Base-by-base conservation (phyloP, 2,329 filamentous ascomycete genomes). In the Colletotrichum sp. region DNA sequence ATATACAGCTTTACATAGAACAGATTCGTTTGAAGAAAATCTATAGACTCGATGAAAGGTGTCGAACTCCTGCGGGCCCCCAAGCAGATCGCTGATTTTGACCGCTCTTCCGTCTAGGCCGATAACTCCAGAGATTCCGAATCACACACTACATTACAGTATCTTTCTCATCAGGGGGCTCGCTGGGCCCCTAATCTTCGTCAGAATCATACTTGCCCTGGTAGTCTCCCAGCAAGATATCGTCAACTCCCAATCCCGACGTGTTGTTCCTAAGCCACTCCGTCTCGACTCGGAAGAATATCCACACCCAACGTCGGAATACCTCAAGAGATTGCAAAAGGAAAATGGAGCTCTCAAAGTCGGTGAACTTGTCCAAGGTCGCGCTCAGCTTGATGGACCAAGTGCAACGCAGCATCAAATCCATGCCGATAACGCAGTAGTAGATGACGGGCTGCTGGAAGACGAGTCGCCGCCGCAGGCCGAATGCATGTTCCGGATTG, bases 211-310 rank as follows among this genome's bases (percentile, higher is more conserved):
- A 85, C 81, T 93, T 94, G 77, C 90, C 90, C 78, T 89, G 90
- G 82, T 93, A 94, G 80, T 96, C 93, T 15, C 93, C 93, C 39
- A 98, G 88, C 67, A 96, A 86, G 70, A 98, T 92, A 82, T 96
- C 94, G 79, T 95, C 93, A 83, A 90, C 80, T 81, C 89, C 83
- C 84, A 92, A 78, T 83, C 92, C 84, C 84, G 83, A 82, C 22
- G 85, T 83, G 16, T 86, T 87, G 79, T 85, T 90, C 86, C 92
- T 88, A 85, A 95, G 91, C 94, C 95, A 98, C 87, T 99, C 97
- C 27, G 95, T 96, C 88, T 99, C 97, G 55, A 98, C 93, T 12
- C 97, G 92, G 86, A 99, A 95, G 85, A 98, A 99, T 73, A 98
- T 95, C 97, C 97, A 99, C 77, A 99, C 90, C 96, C 96, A 99